A percentile compares a stretch with the other conserved stretches of the same genome.
Conservation (phyloP, 2,329 filamentous ascomycete species). For the Hymenoscyphus linearis region DNA sequence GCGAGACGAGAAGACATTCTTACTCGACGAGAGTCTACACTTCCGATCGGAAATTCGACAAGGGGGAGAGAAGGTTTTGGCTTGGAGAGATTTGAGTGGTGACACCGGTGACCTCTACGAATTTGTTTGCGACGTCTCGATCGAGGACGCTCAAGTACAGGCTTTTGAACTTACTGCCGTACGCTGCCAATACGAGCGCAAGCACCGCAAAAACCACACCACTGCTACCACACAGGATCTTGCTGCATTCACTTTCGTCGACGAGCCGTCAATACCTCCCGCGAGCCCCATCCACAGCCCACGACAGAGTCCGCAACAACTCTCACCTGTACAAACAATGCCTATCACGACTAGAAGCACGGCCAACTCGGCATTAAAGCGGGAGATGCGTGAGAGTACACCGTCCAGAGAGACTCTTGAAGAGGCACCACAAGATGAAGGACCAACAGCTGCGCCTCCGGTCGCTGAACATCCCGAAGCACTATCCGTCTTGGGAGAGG, state of each 20-base stretch:
- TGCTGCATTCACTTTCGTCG: constrained; percentile 72
- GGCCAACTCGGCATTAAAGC: constrained; percentile 44
- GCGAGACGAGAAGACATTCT: constrained; percentile 94
- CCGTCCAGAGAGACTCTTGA: constrained; percentile 20
- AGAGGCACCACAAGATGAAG: constrained; percentile 34
- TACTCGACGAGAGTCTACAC: constrained; percentile 87
- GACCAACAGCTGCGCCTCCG: constrained; percentile 55
- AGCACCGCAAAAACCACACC: constrained; percentile 75
- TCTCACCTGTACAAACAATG: constrained; percentile 26
- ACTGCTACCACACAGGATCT: constrained; percentile 79
- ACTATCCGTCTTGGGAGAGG: constrained; percentile 67
- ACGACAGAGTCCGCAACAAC: constrained; percentile 49
- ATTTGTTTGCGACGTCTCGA: constrained; percentile 82
- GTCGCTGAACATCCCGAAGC: constrained; percentile 59
- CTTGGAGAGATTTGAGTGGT: constrained; percentile 91
- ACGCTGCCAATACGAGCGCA: constrained; percentile 97
- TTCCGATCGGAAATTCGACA: constrained; percentile 80
- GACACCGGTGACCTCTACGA: constrained; percentile 95
- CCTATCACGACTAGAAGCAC: constrained; percentile 23
- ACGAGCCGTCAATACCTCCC: constrained; percentile 57
- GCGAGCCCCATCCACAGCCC: constrained; percentile 45
- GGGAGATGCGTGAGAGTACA: constrained; percentile 27
- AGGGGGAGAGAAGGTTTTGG: constrained; percentile 77
- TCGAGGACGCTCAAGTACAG: constrained; percentile 64
- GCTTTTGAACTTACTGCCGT: constrained; percentile 78